Conservation (phyloP, 208 protist genomes). For the Acanthamoeba polyphaga region DNA sequence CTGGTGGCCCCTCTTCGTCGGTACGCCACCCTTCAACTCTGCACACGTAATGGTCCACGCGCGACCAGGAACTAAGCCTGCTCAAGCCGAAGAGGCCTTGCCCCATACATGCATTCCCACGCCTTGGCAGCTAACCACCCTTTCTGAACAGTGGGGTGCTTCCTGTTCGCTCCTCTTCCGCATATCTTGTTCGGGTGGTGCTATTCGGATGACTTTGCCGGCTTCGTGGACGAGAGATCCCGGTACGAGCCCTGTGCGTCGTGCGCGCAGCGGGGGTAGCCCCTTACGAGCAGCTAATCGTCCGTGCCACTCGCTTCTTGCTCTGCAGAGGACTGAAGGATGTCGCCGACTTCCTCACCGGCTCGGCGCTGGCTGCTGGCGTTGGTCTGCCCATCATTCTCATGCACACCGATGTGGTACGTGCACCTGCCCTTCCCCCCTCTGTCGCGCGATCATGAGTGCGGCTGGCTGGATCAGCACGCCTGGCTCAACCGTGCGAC, state of each 20-base stretch:
- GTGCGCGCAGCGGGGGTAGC: too few species aligned
- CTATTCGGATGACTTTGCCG: not conserved
- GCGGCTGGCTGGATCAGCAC: not conserved
- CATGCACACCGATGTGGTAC: conserved; percentile 14
- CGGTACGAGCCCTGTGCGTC: not conserved
- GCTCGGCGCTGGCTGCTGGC: not conserved
- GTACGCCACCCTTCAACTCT: not conserved
- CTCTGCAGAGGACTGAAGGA: not conserved
- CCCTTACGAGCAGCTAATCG: too few species aligned
- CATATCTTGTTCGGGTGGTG: not conserved
- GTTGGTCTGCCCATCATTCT: not conserved
- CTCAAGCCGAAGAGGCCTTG: not conserved
- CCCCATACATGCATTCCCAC: not conserved
- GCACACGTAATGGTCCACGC: too few species aligned
- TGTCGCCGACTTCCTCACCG: not conserved
- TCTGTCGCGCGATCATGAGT: not conserved
- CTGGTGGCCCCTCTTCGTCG: conserved; percentile 15
- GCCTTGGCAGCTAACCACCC: too few species aligned
- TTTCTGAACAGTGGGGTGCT: not conserved
- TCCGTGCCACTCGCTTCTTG: not conserved
- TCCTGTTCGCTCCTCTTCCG: conserved; percentile 2
- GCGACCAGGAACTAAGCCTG: too few species aligned
- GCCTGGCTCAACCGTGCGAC: too few species aligned
- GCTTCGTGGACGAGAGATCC: not conserved
- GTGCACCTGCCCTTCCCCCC: not conserved